Percentiles rank a stretch among this genome's conserved stretches.
These are phyloP conservation scores for Lepraria neglecta DNA, from an alignment of 495 filamentous ascomycete species.

Conservation along the genomic window DNA sequence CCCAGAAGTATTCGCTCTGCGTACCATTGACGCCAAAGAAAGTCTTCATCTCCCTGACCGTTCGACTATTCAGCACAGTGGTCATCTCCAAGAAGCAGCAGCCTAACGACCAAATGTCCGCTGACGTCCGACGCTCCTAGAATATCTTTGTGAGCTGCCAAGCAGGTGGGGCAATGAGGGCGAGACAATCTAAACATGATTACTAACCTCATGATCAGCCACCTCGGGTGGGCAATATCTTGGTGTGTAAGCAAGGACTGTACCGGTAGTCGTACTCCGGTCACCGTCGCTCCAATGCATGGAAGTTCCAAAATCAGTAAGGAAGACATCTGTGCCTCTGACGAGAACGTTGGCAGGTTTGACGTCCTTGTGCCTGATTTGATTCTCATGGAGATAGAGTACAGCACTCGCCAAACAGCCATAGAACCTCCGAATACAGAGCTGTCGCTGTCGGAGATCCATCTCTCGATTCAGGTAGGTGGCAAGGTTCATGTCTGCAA, in stretches of 20 bases:
- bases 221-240: conserved; percentile 34
- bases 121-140: conserved; percentile 7
- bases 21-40: conserved; percentile 18
- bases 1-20: conserved; percentile 8
- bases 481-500: conserved; percentile 31
- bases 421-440: conserved; percentile 24
- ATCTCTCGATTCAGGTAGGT: conserved; percentile 19
- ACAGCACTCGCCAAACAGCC: conserved; percentile 36
- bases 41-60: conserved; percentile 14
- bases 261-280: conserved; percentile 26
- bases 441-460: conserved; percentile 1
- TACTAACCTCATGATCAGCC: conserved; percentile 6
- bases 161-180: conserved; percentile 30
- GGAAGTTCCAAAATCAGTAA: conserved; percentile 41
- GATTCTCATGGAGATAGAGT: conserved; percentile 33
- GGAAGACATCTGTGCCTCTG: conserved; percentile 28
- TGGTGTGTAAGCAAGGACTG: conserved; percentile 18
- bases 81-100: conserved; percentile 39
- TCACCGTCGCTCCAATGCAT: conserved; percentile 26
- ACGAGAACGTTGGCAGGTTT: conserved; percentile 42
- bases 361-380: conserved; percentile 38
- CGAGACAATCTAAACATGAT: too few species aligned
- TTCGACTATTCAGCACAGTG: conserved; percentile 26
- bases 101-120: conserved; percentile 39
- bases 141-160: not conserved